A percentile compares a stretch with the other conserved stretches of the same genome.
These are phyloP conservation scores for Sphagnurus paluster DNA, from an alignment of 1,284 basidiomycete species.

Conservation along the genomic window DNA sequence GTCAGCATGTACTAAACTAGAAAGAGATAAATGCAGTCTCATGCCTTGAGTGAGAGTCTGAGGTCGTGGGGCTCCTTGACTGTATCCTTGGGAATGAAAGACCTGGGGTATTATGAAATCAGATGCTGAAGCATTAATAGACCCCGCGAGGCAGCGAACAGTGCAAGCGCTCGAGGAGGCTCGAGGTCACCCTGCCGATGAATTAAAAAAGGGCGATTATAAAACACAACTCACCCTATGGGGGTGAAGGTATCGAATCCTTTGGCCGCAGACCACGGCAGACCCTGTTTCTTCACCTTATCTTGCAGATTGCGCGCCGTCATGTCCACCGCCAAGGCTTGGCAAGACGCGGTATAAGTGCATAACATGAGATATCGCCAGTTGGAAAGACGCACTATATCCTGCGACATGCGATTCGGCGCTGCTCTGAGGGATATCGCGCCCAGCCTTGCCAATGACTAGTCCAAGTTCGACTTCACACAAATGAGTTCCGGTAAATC, in stretches of 20 bases:
- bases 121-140: too few species aligned
- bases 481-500: background rate
- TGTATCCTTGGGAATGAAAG: slow-evolving; percentile 77
- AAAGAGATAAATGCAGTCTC: background rate
- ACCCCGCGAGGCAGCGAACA: too few species aligned
- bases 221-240: slow-evolving; percentile 53
- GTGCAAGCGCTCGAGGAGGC: background rate
- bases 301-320: slow-evolving; percentile 96
- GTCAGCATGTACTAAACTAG: background rate
- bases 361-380: background rate
- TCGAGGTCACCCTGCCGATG: background rate
- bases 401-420: slow-evolving; percentile 86
- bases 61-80: slow-evolving; percentile 79
- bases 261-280: slow-evolving; percentile 94
- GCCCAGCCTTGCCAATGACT: slow-evolving; percentile 86
- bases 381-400: slow-evolving; percentile 62
- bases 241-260: slow-evolving; percentile 91
- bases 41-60: slow-evolving; percentile 73
- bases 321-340: slow-evolving; percentile 93
- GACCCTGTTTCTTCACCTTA: slow-evolving; percentile 86
- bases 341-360: slow-evolving; percentile 8
- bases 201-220: background rate
- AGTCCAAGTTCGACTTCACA: slow-evolving; percentile 90
- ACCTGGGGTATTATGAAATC: too few species aligned
- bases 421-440: slow-evolving; percentile 75